Evolutionary conservation across 1,284 basidiomycete species (phyloP).

Genomic region (Vanrija sp.): DNA sequence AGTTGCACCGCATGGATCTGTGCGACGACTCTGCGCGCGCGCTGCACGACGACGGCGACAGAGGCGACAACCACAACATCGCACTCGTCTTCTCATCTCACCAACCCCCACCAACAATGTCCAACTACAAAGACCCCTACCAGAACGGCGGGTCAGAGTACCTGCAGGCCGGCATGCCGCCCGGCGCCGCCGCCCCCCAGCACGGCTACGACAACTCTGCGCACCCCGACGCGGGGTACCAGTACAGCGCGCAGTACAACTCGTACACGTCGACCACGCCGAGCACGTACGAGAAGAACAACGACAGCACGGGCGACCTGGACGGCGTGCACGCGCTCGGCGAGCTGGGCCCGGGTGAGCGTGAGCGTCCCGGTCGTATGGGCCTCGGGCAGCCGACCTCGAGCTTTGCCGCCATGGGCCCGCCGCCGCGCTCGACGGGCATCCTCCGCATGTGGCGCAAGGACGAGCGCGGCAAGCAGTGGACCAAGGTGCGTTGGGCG

Average conservation of each 20-base stretch:
- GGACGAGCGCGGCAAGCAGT: conserved; percentile 48
- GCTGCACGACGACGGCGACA: too few species aligned
- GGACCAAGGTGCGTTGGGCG: conserved; percentile 37
- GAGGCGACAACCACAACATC: conserved; percentile 1
- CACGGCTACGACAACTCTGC: not conserved
- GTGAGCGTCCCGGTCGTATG: conserved; percentile 32
- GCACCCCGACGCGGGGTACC: not conserved
- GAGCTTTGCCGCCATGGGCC: conserved; percentile 40
- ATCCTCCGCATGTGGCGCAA: conserved; percentile 49
- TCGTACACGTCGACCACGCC: conserved; percentile 1
- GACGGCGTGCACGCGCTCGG: conserved; percentile 12
- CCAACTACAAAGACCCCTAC: conserved; percentile 20
- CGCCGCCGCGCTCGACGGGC: conserved; percentile 47
- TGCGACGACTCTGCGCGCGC: too few species aligned
- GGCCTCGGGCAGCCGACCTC: conserved; percentile 25
- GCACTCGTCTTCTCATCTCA: not conserved
- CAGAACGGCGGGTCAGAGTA: conserved; percentile 8
- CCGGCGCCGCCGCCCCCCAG: not conserved
- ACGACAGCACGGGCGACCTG: conserved; percentile 2
- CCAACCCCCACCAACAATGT: conserved; percentile 6
- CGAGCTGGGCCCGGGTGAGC: conserved; percentile 13
- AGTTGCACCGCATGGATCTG: too few species aligned
- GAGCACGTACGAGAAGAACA: conserved; percentile 4
- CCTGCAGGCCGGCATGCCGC: conserved; percentile 6
- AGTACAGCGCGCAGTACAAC: conserved; percentile 4